Percentiles rank a stretch among this genome's conserved stretches.
Conservation (phyloP, 164 flowering plant species). For the Tetrastigma voinierianum region DNA sequence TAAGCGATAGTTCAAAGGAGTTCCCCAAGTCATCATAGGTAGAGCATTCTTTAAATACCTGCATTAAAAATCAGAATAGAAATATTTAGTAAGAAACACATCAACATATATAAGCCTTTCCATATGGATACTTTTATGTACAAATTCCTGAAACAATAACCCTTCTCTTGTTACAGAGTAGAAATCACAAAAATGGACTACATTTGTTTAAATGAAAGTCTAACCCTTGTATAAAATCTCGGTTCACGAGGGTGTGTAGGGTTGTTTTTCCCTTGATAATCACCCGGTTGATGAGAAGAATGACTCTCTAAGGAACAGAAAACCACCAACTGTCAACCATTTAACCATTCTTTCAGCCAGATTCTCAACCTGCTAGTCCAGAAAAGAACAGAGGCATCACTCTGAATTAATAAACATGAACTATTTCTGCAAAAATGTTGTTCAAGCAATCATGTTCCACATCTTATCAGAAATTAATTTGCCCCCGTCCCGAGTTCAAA, state of each 20-base stretch:
- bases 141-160: too few species aligned
- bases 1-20: slow-evolving; percentile 74
- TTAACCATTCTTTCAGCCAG: slow-evolving; percentile 70
- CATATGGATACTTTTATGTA: too few species aligned
- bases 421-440: too few species aligned
- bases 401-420: too few species aligned
- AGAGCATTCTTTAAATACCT: slow-evolving; percentile 84
- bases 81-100: not conserved
- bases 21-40: slow-evolving; percentile 56
- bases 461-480: too few species aligned
- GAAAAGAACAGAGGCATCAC: not conserved
- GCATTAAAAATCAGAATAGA: slow-evolving; percentile 13
- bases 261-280: slow-evolving; percentile 65
- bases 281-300: slow-evolving; percentile 88
- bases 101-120: too few species aligned
- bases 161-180: too few species aligned
- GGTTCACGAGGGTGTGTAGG: slow-evolving; percentile 96
- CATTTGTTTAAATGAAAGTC: not conserved
- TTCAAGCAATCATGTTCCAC: too few species aligned
- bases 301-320: slow-evolving; percentile 89
- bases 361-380: slow-evolving; percentile 55
- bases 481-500: too few species aligned
- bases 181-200: not conserved
- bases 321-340: slow-evolving; percentile 90
- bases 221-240: slow-evolving; percentile 87